phyloP scores from a whole-genome alignment of 2,329 filamentous ascomycete species.

The Diplodia seriata region DNA sequence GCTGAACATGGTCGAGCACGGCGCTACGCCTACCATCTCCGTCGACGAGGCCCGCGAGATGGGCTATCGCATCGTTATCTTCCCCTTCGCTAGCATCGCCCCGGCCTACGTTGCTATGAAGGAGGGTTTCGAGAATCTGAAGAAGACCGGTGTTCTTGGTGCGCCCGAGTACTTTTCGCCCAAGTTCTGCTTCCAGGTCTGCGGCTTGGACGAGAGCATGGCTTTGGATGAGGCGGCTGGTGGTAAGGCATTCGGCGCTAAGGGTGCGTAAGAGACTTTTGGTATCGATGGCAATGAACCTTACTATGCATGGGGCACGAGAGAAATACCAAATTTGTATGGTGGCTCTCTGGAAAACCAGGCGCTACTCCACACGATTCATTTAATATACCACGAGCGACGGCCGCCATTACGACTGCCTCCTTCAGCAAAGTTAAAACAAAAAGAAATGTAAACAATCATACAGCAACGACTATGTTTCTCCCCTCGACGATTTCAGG shows the following conservation, averaged over 20 bases:
- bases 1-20: slow-evolving; percentile 55
- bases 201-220: slow-evolving; percentile 60
- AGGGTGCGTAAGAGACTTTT: slow-evolving; percentile 17
- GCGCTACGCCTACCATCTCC: slow-evolving; percentile 61
- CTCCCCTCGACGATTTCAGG: background rate
- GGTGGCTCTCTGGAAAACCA: background rate
- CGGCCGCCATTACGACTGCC: background rate
- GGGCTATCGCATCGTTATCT: slow-evolving; percentile 67
- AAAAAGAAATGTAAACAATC: background rate
- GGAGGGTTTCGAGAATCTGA: slow-evolving; percentile 48
- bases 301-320: background rate
- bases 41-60: slow-evolving; percentile 61
- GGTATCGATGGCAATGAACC: background rate
- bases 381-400: background rate
- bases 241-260: slow-evolving; percentile 43
- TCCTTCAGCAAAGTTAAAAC: background rate
- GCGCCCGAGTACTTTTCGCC: slow-evolving; percentile 52
- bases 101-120: slow-evolving; percentile 56
- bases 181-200: slow-evolving; percentile 59
- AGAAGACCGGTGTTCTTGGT: slow-evolving; percentile 52
- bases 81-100: slow-evolving; percentile 59
- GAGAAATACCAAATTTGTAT: background rate
- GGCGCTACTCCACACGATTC: background rate
- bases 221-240: slow-evolving; percentile 58
- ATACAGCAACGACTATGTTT: background rate